Conservation (phyloP, 495 filamentous ascomycete genomes). For the Penicillium roqueforti region DNA sequence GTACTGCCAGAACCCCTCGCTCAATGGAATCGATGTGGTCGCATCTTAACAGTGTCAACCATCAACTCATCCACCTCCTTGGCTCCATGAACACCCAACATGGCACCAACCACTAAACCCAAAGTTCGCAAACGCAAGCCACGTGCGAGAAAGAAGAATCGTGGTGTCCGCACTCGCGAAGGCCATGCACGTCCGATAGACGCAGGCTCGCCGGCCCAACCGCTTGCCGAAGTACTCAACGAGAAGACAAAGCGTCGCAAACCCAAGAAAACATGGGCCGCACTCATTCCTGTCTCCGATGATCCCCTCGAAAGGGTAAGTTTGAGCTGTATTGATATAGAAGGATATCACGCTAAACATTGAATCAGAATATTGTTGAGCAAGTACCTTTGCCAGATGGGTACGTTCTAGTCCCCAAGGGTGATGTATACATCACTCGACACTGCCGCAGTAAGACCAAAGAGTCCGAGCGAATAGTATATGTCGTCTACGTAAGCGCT, state of each 20-base stretch:
- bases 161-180: not conserved
- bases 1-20: not conserved
- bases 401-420: slow-evolving; percentile 50
- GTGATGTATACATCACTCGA: slow-evolving; percentile 48
- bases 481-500: slow-evolving; percentile 40
- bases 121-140: slow-evolving; percentile 12
- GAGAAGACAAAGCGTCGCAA: slow-evolving; percentile 3
- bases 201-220: not conserved
- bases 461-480: slow-evolving; percentile 35
- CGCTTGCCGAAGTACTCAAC: slow-evolving; percentile 1
- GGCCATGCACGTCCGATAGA: not conserved
- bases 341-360: not conserved
- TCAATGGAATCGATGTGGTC: not conserved
- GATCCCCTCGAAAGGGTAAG: slow-evolving; percentile 25
- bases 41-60: not conserved
- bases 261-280: not conserved
- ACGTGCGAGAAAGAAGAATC: not conserved
- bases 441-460: slow-evolving; percentile 46
- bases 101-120: slow-evolving; percentile 9
- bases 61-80: not conserved
- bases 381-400: slow-evolving; percentile 22
- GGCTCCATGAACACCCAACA: not conserved
- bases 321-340: not conserved
- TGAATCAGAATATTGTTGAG: slow-evolving; percentile 31
- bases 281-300: slow-evolving; percentile 10